These are phyloP conservation scores for Lipomyces sp. DNA, from an alignment of 805 yeast genomes.

Conservation along the genomic window DNA sequence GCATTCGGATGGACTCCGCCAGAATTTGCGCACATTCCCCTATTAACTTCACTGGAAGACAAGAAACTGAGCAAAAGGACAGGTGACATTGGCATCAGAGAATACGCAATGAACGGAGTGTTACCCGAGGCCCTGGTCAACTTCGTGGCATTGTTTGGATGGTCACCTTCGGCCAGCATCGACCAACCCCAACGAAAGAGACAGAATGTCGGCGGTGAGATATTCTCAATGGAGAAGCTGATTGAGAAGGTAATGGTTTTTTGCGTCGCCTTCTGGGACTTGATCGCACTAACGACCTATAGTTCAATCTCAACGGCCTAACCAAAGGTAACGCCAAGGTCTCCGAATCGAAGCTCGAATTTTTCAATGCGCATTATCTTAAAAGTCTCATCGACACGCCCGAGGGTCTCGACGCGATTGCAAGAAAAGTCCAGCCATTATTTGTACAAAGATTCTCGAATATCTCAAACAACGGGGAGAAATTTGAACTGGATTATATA, in stretches of 20 bases:
- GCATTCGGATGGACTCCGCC: constrained; percentile 91
- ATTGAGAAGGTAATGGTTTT: constrained; percentile 13
- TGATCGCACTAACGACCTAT: constrained; percentile 42
- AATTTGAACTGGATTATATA: constrained; percentile 22
- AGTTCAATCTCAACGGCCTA: constrained; percentile 70
- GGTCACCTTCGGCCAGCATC: constrained; percentile 65
- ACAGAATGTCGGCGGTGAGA: constrained; percentile 26
- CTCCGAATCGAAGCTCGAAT: constrained; percentile 72
- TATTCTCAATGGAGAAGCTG: constrained; percentile 28
- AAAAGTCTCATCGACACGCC: constrained; percentile 51
- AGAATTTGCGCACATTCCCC: constrained; percentile 82
- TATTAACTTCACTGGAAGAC: constrained; percentile 60
- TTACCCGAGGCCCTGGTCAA: constrained; percentile 87
- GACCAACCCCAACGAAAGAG: constrained; percentile 8
- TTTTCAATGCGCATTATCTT: constrained; percentile 76
- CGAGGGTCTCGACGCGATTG: constrained; percentile 46
- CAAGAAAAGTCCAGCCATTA: constrained; percentile 34
- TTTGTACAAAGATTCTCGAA: constrained; percentile 9
- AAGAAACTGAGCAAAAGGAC: constrained; percentile 80
- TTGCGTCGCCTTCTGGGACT: constrained; percentile 49
- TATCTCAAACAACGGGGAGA: not conserved
- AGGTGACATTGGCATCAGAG: constrained; percentile 75
- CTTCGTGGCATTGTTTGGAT: constrained; percentile 88
- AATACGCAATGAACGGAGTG: constrained; percentile 56
- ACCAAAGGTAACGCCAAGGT: constrained; percentile 96